phyloP scores from a whole-genome alignment of 2,329 filamentous ascomycete species.

The Venturia oleaginea region DNA sequence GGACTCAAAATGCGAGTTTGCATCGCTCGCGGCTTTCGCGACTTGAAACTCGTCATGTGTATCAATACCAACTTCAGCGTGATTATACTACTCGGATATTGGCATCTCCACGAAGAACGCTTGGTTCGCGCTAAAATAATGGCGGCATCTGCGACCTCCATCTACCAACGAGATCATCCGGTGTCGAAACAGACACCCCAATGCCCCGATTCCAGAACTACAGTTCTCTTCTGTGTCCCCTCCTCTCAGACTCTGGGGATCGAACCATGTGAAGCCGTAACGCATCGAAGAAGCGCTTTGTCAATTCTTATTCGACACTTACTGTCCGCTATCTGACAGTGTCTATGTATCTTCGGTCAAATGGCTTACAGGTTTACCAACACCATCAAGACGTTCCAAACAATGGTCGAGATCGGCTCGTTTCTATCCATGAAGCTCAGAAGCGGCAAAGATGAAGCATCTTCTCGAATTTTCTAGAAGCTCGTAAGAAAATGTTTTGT shows the following conservation, averaged over 20 bases:
- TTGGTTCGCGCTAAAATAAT: not conserved
- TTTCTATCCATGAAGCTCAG: too few species aligned
- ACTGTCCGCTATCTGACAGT: not conserved
- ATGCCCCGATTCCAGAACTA: not conserved
- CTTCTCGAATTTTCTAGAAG: not conserved
- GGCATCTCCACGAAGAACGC: not conserved
- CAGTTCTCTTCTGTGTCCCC: not conserved
- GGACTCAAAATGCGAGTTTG: not conserved
- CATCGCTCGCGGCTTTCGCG: not conserved
- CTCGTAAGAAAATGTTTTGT: not conserved
- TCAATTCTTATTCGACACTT: not conserved
- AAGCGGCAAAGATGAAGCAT: not conserved
- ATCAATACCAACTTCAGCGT: constrained; percentile 1
- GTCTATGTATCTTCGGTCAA: not conserved
- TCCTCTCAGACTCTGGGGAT: not conserved
- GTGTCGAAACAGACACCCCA: not conserved
- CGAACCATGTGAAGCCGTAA: not conserved
- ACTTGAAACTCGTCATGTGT: not conserved
- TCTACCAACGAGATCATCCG: not conserved
- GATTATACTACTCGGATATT: not conserved
- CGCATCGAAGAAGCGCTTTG: not conserved
- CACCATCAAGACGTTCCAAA: not conserved
- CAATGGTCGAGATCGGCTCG: not conserved
- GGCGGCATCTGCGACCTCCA: not conserved
- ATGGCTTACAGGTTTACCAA: not conserved